Base-by-base conservation (phyloP, 1,139 yeast genomes). In the Lodderomyces parapsilosis region DNA sequence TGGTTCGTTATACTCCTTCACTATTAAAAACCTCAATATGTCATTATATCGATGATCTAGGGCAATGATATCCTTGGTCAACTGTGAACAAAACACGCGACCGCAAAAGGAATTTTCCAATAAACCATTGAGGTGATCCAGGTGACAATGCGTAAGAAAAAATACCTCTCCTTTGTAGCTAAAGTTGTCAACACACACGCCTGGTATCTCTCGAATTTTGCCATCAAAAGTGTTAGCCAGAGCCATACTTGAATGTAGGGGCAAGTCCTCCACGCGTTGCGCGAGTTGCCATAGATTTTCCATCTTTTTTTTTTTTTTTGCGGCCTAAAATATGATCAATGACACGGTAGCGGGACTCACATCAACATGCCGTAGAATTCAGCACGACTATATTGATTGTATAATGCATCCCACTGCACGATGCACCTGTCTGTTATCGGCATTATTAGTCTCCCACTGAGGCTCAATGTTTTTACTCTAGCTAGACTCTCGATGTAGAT, bases 401-500 rank as follows among this genome's bases (percentile, higher is more conserved):
- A 72, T 43, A 93, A 67, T 36, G 72, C 71, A n/a, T 80, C 80
- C 99, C 99, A 93, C 59, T 93, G 99, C 6, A 93, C 98, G 1
- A 93, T 58, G 48, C 93, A 85, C 23, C 93, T 67, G 56, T 90
- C 87, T 2, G 84, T 70, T 2, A 91, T 67, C 3, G 90, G 90
- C 43, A 85, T 66, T 8, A 90, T 60, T 23, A 91, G 63, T 41
- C 66, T 60, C 0, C 98, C 99, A 19, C 93, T 82, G 30, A 90
- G 65, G 58, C 97, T 90, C 45, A 93, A 71, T 13, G 70, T 67
- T 42, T 74, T 71, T 3, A 91, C 97, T 39, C 99, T 69, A 0
- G 99, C 99, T 41, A 93, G 71, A 39, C 96, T 86, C 63, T 93
- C 99, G 20, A 93, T 70, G 56, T 91, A 93, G 1, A 93, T 63